A percentile compares a stretch with the other conserved stretches of the same genome.
These are phyloP conservation scores for button mushroom (Agaricus bisporus) DNA, from an alignment of 768 basidiomycete genomes.

Conservation along the genomic window DNA sequence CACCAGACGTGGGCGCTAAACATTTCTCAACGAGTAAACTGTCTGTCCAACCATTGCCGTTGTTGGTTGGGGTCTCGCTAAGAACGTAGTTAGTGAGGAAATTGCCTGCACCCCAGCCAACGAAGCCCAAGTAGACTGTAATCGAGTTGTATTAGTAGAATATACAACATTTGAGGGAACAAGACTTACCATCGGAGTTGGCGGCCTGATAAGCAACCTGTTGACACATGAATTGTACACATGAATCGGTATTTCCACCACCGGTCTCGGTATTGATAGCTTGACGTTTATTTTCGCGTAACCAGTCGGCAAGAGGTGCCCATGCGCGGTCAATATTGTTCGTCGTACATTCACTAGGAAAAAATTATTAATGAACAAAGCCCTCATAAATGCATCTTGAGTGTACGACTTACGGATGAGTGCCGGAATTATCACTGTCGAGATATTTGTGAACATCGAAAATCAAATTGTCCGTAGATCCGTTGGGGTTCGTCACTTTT, in stretches of 20 bases:
- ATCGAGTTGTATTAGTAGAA: background rate
- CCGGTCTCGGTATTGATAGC: conserved; percentile 60
- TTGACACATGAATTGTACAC: conserved; percentile 37
- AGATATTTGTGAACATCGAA: conserved; percentile 64
- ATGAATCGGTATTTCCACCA: conserved; percentile 45
- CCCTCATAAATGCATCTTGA: background rate
- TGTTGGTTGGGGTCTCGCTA: conserved; percentile 21
- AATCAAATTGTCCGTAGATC: conserved; percentile 37
- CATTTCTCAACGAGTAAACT: conserved; percentile 32
- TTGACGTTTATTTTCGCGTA: conserved; percentile 42
- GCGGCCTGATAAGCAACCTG: conserved; percentile 39
- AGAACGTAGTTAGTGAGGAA: conserved; percentile 37
- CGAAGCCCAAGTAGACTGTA: conserved; percentile 45
- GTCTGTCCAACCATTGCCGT: conserved; percentile 33
- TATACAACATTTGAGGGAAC: background rate
- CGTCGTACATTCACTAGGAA: conserved; percentile 37
- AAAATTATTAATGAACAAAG: background rate
- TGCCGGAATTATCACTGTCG: conserved; percentile 42
- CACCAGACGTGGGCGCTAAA: conserved; percentile 22
- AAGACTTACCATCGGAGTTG: conserved; percentile 39
- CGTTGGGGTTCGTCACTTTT: conserved; percentile 40
- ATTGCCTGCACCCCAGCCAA: conserved; percentile 57
- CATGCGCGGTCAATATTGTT: conserved; percentile 46
- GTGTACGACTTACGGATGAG: conserved; percentile 16
- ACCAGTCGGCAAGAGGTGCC: conserved; percentile 41